These are phyloP conservation scores for Boletus subparvulus DNA, from an alignment of 768 basidiomycete genomes.

Conservation along the genomic window DNA sequence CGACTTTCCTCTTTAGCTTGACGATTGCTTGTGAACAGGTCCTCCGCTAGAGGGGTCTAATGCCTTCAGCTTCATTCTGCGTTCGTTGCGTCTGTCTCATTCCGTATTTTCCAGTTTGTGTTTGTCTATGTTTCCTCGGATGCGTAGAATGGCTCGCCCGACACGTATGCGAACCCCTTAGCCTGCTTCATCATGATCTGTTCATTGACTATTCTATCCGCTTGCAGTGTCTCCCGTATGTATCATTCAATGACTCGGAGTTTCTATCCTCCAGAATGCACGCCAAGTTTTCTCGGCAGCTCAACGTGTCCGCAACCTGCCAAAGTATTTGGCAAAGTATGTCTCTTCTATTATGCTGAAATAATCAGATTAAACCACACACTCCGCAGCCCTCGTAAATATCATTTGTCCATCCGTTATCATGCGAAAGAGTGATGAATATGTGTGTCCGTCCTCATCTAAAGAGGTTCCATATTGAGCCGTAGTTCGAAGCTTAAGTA, in stretches of 20 bases:
- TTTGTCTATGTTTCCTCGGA: background rate
- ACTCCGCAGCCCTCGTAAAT: background rate
- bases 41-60: background rate
- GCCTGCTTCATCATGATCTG: background rate
- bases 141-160: background rate
- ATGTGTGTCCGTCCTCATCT: background rate
- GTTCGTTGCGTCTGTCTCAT: background rate
- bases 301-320: background rate
- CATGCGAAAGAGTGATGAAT: background rate
- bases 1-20: background rate
- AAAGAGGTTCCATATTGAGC: background rate
- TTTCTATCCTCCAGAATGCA: background rate
- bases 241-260: background rate
- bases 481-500: background rate
- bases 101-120: background rate
- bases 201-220: background rate
- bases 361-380: background rate
- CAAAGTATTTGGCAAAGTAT: background rate
- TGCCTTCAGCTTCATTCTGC: background rate
- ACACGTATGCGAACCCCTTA: background rate
- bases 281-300: background rate
- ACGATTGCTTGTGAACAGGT: background rate
- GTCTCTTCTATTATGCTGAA: background rate
- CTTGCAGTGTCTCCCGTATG: background rate
- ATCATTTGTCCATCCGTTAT: background rate